Evolutionary conservation across 2,329 filamentous ascomycete species (phyloP).

Genomic region (Leptographium lundbergii): DNA sequence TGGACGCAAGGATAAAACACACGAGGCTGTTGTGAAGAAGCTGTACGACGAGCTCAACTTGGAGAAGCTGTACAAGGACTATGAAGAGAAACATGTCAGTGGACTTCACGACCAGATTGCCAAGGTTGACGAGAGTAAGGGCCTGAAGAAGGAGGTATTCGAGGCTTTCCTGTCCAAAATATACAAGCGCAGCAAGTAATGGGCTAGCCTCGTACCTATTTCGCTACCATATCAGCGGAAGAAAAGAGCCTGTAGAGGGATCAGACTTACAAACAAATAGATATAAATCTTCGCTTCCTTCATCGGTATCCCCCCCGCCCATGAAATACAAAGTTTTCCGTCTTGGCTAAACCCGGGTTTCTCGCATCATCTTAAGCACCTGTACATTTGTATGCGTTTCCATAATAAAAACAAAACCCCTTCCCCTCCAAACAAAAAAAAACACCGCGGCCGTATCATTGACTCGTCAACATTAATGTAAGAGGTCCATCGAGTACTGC

Average conservation of each 20-base stretch:
- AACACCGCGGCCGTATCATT: no score
- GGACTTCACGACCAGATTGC: conserved; percentile 67
- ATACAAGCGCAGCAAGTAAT: conserved; percentile 91
- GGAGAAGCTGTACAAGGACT: conserved; percentile 71
- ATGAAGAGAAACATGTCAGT: conserved; percentile 76
- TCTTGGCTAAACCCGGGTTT: not conserved
- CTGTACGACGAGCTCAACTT: conserved; percentile 79
- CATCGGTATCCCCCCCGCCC: not conserved
- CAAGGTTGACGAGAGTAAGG: conserved; percentile 70
- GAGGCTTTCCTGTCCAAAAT: conserved; percentile 90
- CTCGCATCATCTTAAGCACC: not conserved
- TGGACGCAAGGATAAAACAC: conserved; percentile 73
- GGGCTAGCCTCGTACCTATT: not conserved
- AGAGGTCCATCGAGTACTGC: not conserved
- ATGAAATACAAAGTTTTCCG: not conserved
- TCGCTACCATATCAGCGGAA: not conserved
- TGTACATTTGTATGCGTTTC: not conserved
- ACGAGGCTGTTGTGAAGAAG: conserved; percentile 78
- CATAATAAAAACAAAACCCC: not conserved
- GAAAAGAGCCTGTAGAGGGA: not conserved
- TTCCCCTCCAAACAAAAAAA: not conserved
- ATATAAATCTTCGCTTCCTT: not conserved
- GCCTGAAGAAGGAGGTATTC: conserved; percentile 83
- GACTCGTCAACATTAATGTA: no score
- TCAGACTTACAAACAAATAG: not conserved